Conservation (phyloP, 495 filamentous ascomycete genomes). For the Penicillium diatomitis region DNA sequence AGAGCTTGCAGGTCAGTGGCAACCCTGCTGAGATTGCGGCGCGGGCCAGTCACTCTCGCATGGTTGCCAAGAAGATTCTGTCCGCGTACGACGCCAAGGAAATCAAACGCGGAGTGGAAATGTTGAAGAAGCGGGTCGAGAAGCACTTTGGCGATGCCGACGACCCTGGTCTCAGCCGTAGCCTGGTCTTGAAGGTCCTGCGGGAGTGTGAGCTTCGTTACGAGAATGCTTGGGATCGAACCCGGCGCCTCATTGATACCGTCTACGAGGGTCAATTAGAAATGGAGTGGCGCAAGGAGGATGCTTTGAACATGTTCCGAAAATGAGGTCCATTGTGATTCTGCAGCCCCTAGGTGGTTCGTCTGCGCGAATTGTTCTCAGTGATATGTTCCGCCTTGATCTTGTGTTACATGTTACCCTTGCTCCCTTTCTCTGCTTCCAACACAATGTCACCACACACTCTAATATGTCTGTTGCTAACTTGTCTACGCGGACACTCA, state of each 20-base stretch:
- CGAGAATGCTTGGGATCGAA: slow-evolving; percentile 59
- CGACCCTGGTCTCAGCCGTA: slow-evolving; percentile 56
- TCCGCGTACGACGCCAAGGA: slow-evolving; percentile 72
- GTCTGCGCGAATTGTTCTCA: background rate
- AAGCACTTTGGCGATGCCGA: slow-evolving; percentile 93
- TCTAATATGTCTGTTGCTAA: no score
- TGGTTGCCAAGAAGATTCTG: slow-evolving; percentile 75
- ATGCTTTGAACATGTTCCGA: slow-evolving; percentile 46
- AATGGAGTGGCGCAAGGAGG: slow-evolving; percentile 51
- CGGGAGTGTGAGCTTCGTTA: slow-evolving; percentile 75
- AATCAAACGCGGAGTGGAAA: slow-evolving; percentile 73
- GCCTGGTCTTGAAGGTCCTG: slow-evolving; percentile 68
- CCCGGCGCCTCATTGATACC: slow-evolving; percentile 49
- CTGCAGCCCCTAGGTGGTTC: background rate
- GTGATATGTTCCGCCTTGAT: no score
- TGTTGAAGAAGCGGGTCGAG: slow-evolving; percentile 80
- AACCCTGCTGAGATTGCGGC: slow-evolving; percentile 48
- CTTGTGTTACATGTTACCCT: no score
- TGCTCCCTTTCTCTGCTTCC: no score
- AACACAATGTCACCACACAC: no score
- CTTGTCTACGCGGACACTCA: no score
- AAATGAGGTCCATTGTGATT: slow-evolving; percentile 16
- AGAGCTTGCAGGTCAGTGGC: slow-evolving; percentile 49
- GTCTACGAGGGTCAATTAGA: slow-evolving; percentile 60
- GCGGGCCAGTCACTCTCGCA: slow-evolving; percentile 69